A percentile compares a stretch with the other conserved stretches of the same genome.
Evolutionary conservation across 2,329 filamentous ascomycete species (phyloP).

Genomic region (Aspergillus alliaceus): DNA sequence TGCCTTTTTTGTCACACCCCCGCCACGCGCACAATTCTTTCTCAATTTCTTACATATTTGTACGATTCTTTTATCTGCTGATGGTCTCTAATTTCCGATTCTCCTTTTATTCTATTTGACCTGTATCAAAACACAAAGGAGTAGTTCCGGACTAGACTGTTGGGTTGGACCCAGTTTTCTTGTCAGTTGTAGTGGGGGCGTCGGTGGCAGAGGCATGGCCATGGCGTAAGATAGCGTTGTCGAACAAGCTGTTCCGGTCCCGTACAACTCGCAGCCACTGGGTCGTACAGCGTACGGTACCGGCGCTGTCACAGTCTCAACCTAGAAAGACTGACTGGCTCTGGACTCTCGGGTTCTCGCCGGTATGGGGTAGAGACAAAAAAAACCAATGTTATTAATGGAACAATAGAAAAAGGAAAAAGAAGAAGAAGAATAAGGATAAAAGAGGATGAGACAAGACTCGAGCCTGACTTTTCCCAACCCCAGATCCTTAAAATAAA

Average conservation of each 20-base stretch:
- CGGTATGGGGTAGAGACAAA: constrained; percentile 1
- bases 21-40: neutral
- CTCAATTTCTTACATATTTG: neutral
- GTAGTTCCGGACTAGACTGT: neutral
- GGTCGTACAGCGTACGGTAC: neutral
- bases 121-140: constrained; percentile 5
- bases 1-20: neutral
- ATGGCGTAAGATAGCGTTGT: constrained; percentile 10
- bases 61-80: neutral
- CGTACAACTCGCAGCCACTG: neutral
- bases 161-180: constrained; percentile 7
- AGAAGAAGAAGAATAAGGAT: too few species aligned
- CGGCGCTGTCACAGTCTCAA: neutral
- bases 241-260: constrained; percentile 2
- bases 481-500: neutral
- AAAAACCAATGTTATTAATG: constrained; percentile 1
- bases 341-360: neutral
- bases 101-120: constrained; percentile 5
- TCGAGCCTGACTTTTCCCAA: neutral
- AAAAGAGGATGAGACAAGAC: neutral
- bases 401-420: constrained; percentile 5
- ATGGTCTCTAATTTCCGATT: neutral
- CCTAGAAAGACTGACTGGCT: neutral
- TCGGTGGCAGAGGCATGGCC: constrained; percentile 12
- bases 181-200: constrained; percentile 13